These are phyloP conservation scores for Solanum piurae DNA, from an alignment of 257 asterid genomes.

Conservation along the genomic window DNA sequence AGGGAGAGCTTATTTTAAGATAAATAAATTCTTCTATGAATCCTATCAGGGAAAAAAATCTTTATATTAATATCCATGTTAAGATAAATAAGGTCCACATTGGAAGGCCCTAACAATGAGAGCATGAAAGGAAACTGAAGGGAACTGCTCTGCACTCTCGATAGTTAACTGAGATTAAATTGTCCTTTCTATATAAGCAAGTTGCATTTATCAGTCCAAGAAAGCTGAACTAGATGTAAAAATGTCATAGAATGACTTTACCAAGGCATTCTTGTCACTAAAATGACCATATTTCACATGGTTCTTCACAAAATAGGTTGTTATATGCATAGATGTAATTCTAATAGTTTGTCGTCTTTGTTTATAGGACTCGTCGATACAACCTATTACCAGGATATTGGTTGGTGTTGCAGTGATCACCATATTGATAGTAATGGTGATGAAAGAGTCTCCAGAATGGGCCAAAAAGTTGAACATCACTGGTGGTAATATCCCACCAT, in stretches of 20 bases:
- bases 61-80: not conserved
- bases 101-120: not conserved
- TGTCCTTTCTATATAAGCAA: not conserved
- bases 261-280: not conserved
- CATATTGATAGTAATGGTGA: constrained; percentile 29
- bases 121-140: not conserved
- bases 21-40: not conserved
- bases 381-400: constrained; percentile 62
- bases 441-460: constrained; percentile 70
- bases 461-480: constrained; percentile 43
- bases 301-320: not conserved
- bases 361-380: constrained; percentile 61
- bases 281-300: not conserved
- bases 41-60: not conserved
- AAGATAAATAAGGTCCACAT: not conserved
- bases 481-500: constrained; percentile 45
- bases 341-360: constrained; percentile 1
- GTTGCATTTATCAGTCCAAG: not conserved
- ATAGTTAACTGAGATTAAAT: not conserved
- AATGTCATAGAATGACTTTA: not conserved
- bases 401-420: constrained; percentile 46
- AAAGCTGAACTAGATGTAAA: not conserved
- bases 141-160: not conserved
- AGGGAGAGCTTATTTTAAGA: not conserved
- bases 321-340: not conserved